Evolutionary conservation across 768 basidiomycete genomes (phyloP).

Genomic region (Tricholoma sp.): DNA sequence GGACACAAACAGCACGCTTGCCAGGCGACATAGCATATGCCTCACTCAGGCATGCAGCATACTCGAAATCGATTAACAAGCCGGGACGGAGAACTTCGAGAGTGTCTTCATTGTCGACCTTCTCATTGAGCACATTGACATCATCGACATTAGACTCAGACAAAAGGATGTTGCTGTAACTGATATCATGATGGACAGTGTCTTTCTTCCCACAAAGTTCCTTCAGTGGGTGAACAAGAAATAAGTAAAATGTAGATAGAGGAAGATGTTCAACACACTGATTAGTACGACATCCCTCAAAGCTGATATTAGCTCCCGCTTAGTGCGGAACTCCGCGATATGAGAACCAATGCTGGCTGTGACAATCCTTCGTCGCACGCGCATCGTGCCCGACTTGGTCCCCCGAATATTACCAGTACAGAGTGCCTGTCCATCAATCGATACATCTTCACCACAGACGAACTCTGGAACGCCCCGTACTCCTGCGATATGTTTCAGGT

Average conservation of each 20-base stretch:
- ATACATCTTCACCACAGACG: too few relatives aligned
- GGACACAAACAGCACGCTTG: not conserved
- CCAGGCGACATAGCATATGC: not conserved
- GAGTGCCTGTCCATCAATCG: too few relatives aligned
- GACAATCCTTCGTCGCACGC: not conserved
- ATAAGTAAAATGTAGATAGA: not conserved
- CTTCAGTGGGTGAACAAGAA: not conserved
- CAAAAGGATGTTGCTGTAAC: not conserved
- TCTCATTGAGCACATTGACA: too few relatives aligned
- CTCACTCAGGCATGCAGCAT: not conserved
- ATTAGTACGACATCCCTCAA: not conserved
- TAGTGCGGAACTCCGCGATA: not conserved
- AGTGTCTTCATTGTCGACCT: not conserved
- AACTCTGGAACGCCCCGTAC: too few relatives aligned
- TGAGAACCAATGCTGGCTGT: not conserved
- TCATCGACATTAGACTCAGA: not conserved
- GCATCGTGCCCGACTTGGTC: not conserved
- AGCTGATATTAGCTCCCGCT: not conserved
- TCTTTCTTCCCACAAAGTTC: not conserved
- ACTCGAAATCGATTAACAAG: not conserved
- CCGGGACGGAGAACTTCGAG: not conserved
- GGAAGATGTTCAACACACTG: not conserved
- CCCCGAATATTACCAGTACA: not conserved
- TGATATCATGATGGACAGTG: not conserved
- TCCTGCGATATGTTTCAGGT: too few relatives aligned